phyloP scores from a whole-genome alignment of 2,329 filamentous ascomycete species.

The Myriosclerotinia curreyana region DNA sequence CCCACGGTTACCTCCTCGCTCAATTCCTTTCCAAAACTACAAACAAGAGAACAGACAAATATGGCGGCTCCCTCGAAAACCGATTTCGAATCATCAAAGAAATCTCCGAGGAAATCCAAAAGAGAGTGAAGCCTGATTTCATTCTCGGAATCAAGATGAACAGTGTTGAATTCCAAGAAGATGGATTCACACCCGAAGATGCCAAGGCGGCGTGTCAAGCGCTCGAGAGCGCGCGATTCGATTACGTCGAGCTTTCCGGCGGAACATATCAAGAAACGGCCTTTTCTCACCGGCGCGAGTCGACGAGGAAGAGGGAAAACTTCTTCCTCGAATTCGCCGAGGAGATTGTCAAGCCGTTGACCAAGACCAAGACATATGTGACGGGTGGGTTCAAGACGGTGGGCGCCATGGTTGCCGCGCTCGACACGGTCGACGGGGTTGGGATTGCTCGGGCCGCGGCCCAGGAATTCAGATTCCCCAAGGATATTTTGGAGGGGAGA shows the following conservation, averaged over 20 bases:
- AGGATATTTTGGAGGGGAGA: conserved; percentile 44
- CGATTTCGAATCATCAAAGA: conserved; percentile 44
- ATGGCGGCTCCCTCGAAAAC: conserved; percentile 38
- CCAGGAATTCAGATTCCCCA: conserved; percentile 45
- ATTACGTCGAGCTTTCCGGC: conserved; percentile 67
- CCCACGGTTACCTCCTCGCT: conserved; percentile 38
- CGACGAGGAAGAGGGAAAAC: conserved; percentile 54
- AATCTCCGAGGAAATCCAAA: background rate
- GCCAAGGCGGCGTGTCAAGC: conserved; percentile 51
- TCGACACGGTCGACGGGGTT: conserved; percentile 49
- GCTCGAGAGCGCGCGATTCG: conserved; percentile 51
- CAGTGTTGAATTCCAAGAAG: conserved; percentile 56
- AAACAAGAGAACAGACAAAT: conserved; percentile 37
- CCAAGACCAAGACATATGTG: conserved; percentile 49
- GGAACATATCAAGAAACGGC: conserved; percentile 56
- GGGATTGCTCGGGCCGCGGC: conserved; percentile 48
- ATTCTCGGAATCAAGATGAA: conserved; percentile 56
- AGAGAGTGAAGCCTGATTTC: conserved; percentile 38
- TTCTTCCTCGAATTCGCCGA: conserved; percentile 67
- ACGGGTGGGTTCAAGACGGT: conserved; percentile 59
- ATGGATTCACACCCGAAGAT: conserved; percentile 57
- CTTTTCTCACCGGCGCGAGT: conserved; percentile 39
- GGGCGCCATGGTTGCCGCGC: conserved; percentile 46
- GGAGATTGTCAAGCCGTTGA: conserved; percentile 48
- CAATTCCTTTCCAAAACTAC: conserved; percentile 37